phyloP scores from a whole-genome alignment of 495 filamentous ascomycete genomes.

The Tuber brumale region DNA sequence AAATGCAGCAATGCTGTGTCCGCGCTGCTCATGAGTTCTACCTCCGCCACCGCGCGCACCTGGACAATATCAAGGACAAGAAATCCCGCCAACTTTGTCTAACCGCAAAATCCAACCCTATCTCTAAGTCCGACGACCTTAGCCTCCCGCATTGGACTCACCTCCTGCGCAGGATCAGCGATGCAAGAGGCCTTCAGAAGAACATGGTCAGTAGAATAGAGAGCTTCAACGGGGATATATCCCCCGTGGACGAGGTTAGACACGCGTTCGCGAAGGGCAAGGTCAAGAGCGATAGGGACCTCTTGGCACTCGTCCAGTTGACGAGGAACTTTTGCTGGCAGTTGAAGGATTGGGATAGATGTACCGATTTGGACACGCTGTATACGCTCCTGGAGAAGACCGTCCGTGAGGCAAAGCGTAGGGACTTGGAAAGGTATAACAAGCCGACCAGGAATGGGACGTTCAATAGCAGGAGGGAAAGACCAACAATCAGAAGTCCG shows the following conservation, averaged over 20 bases:
- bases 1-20: slow-evolving; percentile 35
- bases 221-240: slow-evolving; percentile 40
- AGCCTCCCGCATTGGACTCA: slow-evolving; percentile 41
- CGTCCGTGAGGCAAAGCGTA: slow-evolving; percentile 26
- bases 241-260: slow-evolving; percentile 39
- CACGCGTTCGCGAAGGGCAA: slow-evolving; percentile 39
- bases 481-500: slow-evolving; percentile 3
- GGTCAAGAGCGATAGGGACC: slow-evolving; percentile 37
- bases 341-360: slow-evolving; percentile 41
- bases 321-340: slow-evolving; percentile 42
- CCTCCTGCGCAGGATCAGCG: slow-evolving; percentile 37
- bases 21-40: slow-evolving; percentile 36
- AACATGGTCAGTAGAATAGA: slow-evolving; percentile 37
- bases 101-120: slow-evolving; percentile 29
- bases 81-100: slow-evolving; percentile 27
- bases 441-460: slow-evolving; percentile 16
- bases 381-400: slow-evolving; percentile 34
- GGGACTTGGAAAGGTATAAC: slow-evolving; percentile 14
- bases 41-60: slow-evolving; percentile 22
- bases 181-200: slow-evolving; percentile 31
- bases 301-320: slow-evolving; percentile 39
- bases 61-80: slow-evolving; percentile 34
- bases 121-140: slow-evolving; percentile 28
- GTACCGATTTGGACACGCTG: slow-evolving; percentile 31
- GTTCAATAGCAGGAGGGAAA: background rate